Conservation (phyloP, 2,329 filamentous ascomycete species). For the Colletotrichum musicola region DNA sequence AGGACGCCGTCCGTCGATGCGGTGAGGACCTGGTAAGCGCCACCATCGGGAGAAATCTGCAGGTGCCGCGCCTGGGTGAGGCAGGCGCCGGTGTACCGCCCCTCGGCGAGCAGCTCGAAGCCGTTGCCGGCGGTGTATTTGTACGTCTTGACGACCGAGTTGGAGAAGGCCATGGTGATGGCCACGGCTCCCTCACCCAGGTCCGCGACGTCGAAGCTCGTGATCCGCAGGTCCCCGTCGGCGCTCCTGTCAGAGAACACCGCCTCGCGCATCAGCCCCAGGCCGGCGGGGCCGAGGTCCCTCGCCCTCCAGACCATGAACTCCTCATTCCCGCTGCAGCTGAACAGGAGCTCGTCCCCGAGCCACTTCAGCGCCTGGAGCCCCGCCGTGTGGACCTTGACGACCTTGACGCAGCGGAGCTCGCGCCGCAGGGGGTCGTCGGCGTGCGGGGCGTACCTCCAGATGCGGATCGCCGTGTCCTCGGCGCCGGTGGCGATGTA, state of each 20-base stretch:
- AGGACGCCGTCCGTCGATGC: slow-evolving; percentile 86
- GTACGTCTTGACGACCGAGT: slow-evolving; percentile 80
- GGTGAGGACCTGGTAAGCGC: slow-evolving; percentile 66
- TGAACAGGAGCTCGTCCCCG: slow-evolving; percentile 75
- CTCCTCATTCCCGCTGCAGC: slow-evolving; percentile 89
- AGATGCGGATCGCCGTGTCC: slow-evolving; percentile 82
- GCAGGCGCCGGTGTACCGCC: slow-evolving; percentile 78
- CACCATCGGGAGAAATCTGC: slow-evolving; percentile 39
- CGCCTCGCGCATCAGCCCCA: slow-evolving; percentile 70
- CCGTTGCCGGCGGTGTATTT: slow-evolving; percentile 55
- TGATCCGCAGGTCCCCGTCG: slow-evolving; percentile 80
- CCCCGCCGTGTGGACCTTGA: slow-evolving; percentile 85
- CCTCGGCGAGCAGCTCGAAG: slow-evolving; percentile 65
- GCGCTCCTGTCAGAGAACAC: slow-evolving; percentile 63
- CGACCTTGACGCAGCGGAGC: slow-evolving; percentile 67
- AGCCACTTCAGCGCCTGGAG: slow-evolving; percentile 87
- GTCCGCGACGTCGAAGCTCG: slow-evolving; percentile 75
- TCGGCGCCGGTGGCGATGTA: slow-evolving; percentile 77
- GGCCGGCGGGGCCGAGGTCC: slow-evolving; percentile 61
- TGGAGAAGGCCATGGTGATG: slow-evolving; percentile 83
- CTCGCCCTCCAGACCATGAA: slow-evolving; percentile 85
- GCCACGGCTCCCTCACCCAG: slow-evolving; percentile 56
- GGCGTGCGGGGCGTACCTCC: slow-evolving; percentile 55
- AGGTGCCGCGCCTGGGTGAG: slow-evolving; percentile 74
- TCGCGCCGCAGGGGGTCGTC: slow-evolving; percentile 42